These are phyloP conservation scores for Gamsiella multidivaricata DNA, from an alignment of 192 early-diverging fungal species.

Conservation along the genomic window DNA sequence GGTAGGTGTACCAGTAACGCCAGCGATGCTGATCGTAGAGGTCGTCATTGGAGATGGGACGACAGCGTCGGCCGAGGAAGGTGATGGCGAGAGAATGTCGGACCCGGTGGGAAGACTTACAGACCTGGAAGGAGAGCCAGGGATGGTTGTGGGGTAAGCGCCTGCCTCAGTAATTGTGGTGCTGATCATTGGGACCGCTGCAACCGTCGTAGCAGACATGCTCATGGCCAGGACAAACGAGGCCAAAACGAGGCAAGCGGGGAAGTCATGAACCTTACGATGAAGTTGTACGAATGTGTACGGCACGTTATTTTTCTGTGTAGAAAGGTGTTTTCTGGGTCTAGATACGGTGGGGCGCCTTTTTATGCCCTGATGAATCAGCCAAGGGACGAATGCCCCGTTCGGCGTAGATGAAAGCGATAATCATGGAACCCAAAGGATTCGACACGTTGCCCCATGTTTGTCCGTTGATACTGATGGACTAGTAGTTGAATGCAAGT, in stretches of 20 bases:
- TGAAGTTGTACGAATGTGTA: too few relatives aligned
- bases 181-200: background rate
- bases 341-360: too few relatives aligned
- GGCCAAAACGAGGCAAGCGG: conserved; percentile 1
- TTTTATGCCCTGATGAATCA: too few relatives aligned
- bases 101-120: background rate
- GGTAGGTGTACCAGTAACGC: background rate
- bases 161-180: background rate
- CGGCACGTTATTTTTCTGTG: too few relatives aligned
- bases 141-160: background rate
- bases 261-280: too few relatives aligned
- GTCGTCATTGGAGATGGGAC: background rate
- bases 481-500: too few relatives aligned
- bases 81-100: background rate
- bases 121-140: background rate
- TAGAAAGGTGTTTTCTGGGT: too few relatives aligned
- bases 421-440: too few relatives aligned
- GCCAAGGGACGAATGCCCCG: too few relatives aligned
- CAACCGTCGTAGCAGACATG: conserved; percentile 1
- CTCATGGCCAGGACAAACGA: conserved; percentile 7
- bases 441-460: too few relatives aligned
- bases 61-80: background rate
- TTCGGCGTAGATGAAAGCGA: too few relatives aligned
- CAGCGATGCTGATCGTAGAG: background rate
- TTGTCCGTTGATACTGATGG: too few relatives aligned